Conservation (phyloP, 371 early-diverging fungal species). For the Nematocida sp. region DNA sequence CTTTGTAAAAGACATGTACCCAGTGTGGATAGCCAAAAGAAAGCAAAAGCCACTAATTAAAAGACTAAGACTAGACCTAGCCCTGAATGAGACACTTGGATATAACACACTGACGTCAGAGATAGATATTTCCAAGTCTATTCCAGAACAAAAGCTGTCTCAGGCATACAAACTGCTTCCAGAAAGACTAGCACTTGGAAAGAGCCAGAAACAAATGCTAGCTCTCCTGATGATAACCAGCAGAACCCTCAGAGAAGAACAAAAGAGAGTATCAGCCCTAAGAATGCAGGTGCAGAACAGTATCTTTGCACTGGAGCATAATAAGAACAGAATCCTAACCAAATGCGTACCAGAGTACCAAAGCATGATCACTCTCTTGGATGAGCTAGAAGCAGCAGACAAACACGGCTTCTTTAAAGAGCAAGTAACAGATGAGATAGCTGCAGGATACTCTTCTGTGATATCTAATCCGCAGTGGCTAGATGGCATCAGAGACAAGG, state of each 20-base stretch:
- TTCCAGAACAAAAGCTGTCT: background rate
- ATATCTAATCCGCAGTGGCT: constrained; percentile 41
- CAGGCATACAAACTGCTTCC: background rate
- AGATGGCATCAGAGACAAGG: constrained; percentile 12
- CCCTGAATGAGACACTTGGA: background rate
- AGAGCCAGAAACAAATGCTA: background rate
- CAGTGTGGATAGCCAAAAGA: constrained; percentile 23
- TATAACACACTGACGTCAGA: background rate
- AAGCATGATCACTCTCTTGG: constrained; percentile 9
- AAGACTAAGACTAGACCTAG: constrained; percentile 30
- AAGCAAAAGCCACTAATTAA: constrained; percentile 28
- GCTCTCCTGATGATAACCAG: background rate
- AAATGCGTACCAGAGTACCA: constrained; percentile 1
- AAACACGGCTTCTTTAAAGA: constrained; percentile 40
- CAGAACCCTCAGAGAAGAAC: background rate
- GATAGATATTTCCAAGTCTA: too few species aligned
- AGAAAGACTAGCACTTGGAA: background rate
- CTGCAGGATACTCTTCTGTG: constrained; percentile 52
- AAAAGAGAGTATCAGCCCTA: background rate
- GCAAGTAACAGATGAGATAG: constrained; percentile 54
- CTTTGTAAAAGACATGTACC: constrained; percentile 31
- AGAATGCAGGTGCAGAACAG: background rate
- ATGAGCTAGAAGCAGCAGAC: background rate
- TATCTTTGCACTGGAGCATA: background rate
- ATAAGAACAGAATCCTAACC: background rate